Base-by-base conservation (phyloP, 768 basidiomycete species). In the Fomitopsis pulvina region DNA sequence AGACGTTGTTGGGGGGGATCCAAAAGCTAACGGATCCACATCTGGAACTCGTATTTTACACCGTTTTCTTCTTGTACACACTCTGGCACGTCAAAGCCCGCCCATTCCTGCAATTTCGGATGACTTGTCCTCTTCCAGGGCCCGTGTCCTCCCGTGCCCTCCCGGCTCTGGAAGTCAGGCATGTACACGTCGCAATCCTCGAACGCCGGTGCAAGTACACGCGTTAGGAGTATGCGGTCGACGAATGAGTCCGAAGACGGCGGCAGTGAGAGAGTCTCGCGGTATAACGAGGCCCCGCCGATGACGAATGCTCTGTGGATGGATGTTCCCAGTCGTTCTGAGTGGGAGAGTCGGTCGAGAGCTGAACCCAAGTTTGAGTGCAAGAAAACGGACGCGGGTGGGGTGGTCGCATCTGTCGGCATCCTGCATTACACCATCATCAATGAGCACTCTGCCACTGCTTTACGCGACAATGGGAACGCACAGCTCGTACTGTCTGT, bases 241-340 rank as follows among this genome's bases (percentile, higher is more conserved):
- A 88, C 87, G 51, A 76, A 68, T 2, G 66, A 56, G 38, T 63
- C 60, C 49, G 63, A 57, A 3, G 71, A 60, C 12, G 75, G 60
- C 8, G 67, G 65, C 5, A 64, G 54, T 6, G 58, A 56, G 29
- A 96, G 75, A 11, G 83, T 72, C 52, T 85, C 81, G 29, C 72
- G 68, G 73, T 96, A 96, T 24, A 98, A 67, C 27, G 84, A 79
- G 6, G 90, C 81, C n/a, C 96, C 96, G 27, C 96, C 96, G 27
- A 96, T 96, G 57, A 97, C 70, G 71, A 97, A 98, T 25, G 70
- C 67, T 48, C 81, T 78, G 59, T 88, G 68, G 38, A 80, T 61
- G 18, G 56, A 54, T 25, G 56, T 27, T 32, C 51, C 54, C 30
- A 55, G 39, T 26, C 48, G 45, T 24, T 56, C 54, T 25, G 63